These are phyloP conservation scores for Ogataea ramenticola DNA, from an alignment of 805 yeast species.

Conservation along the genomic window DNA sequence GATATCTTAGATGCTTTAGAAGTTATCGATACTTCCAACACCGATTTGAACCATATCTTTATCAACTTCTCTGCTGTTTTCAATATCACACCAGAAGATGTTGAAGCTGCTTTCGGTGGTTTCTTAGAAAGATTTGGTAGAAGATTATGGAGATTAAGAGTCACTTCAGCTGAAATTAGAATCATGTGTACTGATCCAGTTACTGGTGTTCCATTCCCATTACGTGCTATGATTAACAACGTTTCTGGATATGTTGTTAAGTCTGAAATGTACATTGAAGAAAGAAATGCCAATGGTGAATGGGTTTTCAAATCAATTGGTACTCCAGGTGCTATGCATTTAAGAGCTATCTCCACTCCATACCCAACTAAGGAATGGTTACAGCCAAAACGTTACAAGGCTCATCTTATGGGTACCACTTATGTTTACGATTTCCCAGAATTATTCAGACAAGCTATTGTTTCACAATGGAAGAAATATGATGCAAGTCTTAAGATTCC, in stretches of 20 bases:
- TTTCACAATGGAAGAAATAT: constrained; percentile 74
- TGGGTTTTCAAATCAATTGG: constrained; percentile 97
- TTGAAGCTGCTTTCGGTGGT: constrained; percentile 95
- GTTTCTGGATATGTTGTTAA: constrained; percentile 97
- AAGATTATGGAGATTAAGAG: constrained; percentile 92
- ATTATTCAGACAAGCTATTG: constrained; percentile 86
- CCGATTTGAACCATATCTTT: constrained; percentile 95
- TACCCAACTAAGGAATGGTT: constrained; percentile 97
- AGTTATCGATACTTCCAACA: constrained; percentile 87
- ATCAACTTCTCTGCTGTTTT: constrained; percentile 95
- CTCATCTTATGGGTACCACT: constrained; percentile 97
- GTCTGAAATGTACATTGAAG: constrained; percentile 91
- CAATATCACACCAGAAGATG: constrained; percentile 91
- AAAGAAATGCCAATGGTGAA: constrained; percentile 85
- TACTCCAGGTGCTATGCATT: constrained; percentile 93
- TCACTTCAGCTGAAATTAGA: constrained; percentile 95
- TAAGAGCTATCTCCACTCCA: constrained; percentile 92
- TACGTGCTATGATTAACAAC: constrained; percentile 93
- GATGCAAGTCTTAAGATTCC: constrained; percentile 53
- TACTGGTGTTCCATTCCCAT: constrained; percentile 87
- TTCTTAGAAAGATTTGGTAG: constrained; percentile 97
- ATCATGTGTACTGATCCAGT: constrained; percentile 88
- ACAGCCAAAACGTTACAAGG: constrained; percentile 98
- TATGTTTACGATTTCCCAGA: constrained; percentile 99
- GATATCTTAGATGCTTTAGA: constrained; percentile 94